phyloP scores from a whole-genome alignment of 345 rosid genomes.

The Murraya paniculata region DNA sequence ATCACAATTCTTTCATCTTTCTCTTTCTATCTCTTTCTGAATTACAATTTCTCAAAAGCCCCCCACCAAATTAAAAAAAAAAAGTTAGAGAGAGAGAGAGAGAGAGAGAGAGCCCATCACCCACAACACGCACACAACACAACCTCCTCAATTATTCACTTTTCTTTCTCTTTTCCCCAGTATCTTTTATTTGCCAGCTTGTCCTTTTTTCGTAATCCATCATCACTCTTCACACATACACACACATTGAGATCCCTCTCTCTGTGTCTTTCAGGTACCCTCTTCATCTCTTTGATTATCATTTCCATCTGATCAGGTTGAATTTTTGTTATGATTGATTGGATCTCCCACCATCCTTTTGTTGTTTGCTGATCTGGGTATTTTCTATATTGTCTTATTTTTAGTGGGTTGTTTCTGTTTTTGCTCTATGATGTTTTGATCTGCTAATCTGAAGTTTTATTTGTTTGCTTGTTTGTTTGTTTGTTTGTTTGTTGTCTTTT shows the following conservation, averaged over 20 bases:
- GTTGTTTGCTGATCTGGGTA: slow-evolving; percentile 25
- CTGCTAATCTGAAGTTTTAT: slow-evolving; percentile 12
- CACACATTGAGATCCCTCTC: slow-evolving; percentile 8
- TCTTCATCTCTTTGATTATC: slow-evolving; percentile 13
- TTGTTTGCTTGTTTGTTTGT: not conserved
- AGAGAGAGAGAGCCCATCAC: slow-evolving; percentile 13
- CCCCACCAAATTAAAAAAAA: not conserved
- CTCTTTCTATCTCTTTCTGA: not conserved
- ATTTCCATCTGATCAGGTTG: slow-evolving; percentile 8
- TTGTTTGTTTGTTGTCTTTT: slow-evolving; percentile 14
- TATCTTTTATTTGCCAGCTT: not conserved
- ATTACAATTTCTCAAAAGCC: slow-evolving; percentile 28
- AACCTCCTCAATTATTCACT: slow-evolving; percentile 34
- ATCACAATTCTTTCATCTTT: slow-evolving; percentile 14
- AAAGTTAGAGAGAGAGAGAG: slow-evolving; percentile 36
- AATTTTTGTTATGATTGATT: slow-evolving; percentile 12
- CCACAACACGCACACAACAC: slow-evolving; percentile 3
- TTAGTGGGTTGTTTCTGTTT: slow-evolving; percentile 20
- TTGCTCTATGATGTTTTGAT: slow-evolving; percentile 29
- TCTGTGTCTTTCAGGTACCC: not conserved
- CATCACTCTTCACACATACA: slow-evolving; percentile 3
- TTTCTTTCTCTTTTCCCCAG: slow-evolving; percentile 8
- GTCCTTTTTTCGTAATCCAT: not conserved
- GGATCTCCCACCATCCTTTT: slow-evolving; percentile 23
- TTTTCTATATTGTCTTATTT: slow-evolving; percentile 15